phyloP scores from a whole-genome alignment of 2,329 filamentous ascomycete genomes.

The Fusarium luffae region DNA sequence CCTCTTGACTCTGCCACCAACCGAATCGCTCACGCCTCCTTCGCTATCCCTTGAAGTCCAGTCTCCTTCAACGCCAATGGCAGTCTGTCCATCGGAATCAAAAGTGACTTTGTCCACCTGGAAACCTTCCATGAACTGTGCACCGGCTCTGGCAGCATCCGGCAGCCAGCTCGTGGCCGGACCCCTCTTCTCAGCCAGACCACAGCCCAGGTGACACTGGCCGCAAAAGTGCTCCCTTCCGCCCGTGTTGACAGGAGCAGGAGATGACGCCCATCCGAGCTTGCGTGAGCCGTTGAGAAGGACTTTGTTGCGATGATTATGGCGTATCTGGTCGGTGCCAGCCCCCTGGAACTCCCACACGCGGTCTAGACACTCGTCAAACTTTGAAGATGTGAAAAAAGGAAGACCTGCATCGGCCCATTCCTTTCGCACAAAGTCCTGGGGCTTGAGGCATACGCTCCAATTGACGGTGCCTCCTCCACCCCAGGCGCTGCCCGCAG shows the following conservation, averaged over 20 bases:
- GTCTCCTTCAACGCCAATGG: constrained; percentile 76
- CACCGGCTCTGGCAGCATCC: constrained; percentile 80
- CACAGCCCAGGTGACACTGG: constrained; percentile 69
- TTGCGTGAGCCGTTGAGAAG: constrained; percentile 80
- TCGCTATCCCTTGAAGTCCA: constrained; percentile 79
- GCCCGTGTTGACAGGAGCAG: constrained; percentile 83
- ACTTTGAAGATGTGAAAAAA: constrained; percentile 79
- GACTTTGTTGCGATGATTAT: constrained; percentile 77
- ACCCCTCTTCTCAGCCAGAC: constrained; percentile 79
- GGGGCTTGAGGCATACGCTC: constrained; percentile 74
- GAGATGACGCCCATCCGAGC: constrained; percentile 75
- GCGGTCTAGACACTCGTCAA: constrained; percentile 81
- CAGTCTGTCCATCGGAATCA: constrained; percentile 65
- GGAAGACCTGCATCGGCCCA: constrained; percentile 78
- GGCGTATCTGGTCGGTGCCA: constrained; percentile 70
- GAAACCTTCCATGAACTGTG: constrained; percentile 87
- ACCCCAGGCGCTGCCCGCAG: constrained; percentile 81
- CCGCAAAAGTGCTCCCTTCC: constrained; percentile 80
- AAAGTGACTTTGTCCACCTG: constrained; percentile 77
- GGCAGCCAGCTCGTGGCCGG: constrained; percentile 81
- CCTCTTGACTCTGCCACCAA: constrained; percentile 62
- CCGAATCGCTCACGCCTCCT: constrained; percentile 65
- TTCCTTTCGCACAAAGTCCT: constrained; percentile 80
- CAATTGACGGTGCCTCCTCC: constrained; percentile 92
- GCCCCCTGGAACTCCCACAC: constrained; percentile 86